Evolutionary conservation across 805 yeast species (phyloP), one percentile per base, ranked within the genome.

Genomic region (Candida khao-thaluensis): DNA sequence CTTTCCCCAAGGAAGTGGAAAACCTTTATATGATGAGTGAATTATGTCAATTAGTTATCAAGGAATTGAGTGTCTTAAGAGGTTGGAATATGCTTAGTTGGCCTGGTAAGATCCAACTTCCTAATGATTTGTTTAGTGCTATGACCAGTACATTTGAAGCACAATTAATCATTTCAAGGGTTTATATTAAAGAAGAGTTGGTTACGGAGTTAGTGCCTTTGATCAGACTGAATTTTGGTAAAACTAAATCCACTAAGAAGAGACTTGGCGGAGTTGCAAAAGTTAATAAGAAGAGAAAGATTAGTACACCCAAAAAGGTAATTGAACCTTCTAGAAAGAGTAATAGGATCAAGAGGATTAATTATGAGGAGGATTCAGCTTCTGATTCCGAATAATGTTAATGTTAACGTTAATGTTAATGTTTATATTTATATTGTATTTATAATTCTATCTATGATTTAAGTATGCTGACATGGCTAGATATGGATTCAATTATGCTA

Each of bases 1-100:
- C 47, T 2, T 38, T 26, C 11, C 54, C 64, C 10, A 45, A 44
- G n/a, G 54, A 53, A 22, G 60, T 54, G 1, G 45, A 60, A 11
- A 71, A 73, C 22, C 60, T 88, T 25, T 89, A 86, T 52, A 58
- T 79, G 27, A 65, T 86, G 9, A 74, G 95, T 1, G 96, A 89
- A 50, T 58, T 89, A 28, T 69, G 88, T 1, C 95, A 85, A 56
- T 59, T 84, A 41, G 63, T 78, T 5, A 68, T 88, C 32, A 74
- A 80, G 39, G 78, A 75, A 40, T 61, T 78, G 17, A 76, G 81
- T 30, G 81, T 75, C 17, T 52, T 61, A 17, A 79, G 73, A 50
- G 71, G 69, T 31, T 87, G 95, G 95, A 74, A 74, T 16, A 66
- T 85, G 40, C 76, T 81, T 17, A 79, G 89, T 0, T 89, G 90